phyloP scores from a whole-genome alignment of 768 basidiomycete genomes.

The Candolleomyces aberdarensis region DNA sequence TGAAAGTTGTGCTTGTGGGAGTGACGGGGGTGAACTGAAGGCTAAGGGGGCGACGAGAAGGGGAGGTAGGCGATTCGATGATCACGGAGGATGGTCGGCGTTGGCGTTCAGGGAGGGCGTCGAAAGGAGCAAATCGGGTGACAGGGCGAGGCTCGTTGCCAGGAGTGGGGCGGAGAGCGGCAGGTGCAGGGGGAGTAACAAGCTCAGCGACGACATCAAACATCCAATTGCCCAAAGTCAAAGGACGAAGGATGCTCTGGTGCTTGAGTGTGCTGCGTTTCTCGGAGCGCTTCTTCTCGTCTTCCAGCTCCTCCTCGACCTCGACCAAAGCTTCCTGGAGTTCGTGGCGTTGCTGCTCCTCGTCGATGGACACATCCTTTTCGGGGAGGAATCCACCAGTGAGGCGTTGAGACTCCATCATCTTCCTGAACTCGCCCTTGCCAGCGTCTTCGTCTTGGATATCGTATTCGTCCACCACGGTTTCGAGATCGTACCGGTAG shows the following conservation, averaged over 20 bases:
- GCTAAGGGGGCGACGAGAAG: conserved; percentile 36
- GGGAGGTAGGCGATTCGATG: conserved; percentile 24
- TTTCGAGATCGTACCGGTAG: conserved; percentile 76
- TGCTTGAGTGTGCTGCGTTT: conserved; percentile 23
- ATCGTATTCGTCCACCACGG: conserved; percentile 14
- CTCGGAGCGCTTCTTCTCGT: conserved; percentile 3
- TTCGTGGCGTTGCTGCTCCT: conserved; percentile 42
- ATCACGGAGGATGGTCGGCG: conserved; percentile 20
- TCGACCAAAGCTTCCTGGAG: conserved; percentile 43
- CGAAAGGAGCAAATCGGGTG: not conserved
- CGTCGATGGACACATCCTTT: conserved; percentile 29
- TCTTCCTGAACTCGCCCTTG: conserved; percentile 66
- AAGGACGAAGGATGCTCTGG: conserved; percentile 46
- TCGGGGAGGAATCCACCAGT: conserved; percentile 49
- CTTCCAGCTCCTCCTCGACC: conserved; percentile 31
- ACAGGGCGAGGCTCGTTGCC: not conserved
- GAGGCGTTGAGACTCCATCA: conserved; percentile 57
- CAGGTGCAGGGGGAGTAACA: conserved; percentile 8
- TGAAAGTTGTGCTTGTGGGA: conserved; percentile 31
- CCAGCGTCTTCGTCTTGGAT: conserved; percentile 15
- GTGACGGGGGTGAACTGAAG: conserved; percentile 66
- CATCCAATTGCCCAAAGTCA: conserved; percentile 81
- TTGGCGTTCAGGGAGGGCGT: not conserved
- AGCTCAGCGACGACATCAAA: conserved; percentile 71
- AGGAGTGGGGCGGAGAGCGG: not conserved